Base-by-base conservation (phyloP, 1,284 basidiomycete species). In the Ustilago shanxiensis region DNA sequence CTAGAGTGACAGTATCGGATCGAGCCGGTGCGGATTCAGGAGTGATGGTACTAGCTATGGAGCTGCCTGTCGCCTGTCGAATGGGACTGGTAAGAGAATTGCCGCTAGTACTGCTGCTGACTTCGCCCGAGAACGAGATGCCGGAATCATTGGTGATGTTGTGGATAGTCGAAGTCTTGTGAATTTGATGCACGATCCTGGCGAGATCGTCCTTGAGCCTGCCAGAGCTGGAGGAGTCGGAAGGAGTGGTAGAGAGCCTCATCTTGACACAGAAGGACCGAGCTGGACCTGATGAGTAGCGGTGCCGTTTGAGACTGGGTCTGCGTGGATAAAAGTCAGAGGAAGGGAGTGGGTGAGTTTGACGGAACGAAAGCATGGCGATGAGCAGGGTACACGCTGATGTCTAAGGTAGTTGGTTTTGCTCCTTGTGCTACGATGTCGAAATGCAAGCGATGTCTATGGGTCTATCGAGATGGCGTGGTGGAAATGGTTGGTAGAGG, bases 81-180 rank as follows among this genome's bases (percentile, higher is more conserved):
- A 33, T 55, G 7, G 57, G 54, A 9, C n/a, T 31, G n/a, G 28
- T 14, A 6, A 37, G 22, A 1, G 56, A 24, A 7, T 11, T 41
- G 55, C 53, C 13, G 49, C 20, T n/a, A n/a, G n/a, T n/a, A n/a
- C n/a, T n/a, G n/a, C n/a, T n/a, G n/a, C n/a, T n/a, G n/a, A n/a
- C n/a, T 16, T 65, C 64, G 33, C 45, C 51, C 8, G 60, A 62
- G 26, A 80, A 72, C 2, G 76, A 78, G 44, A 79, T 63, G 53
- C 79, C 76, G 18, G 79, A 80, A 54, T 80, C 79, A 56, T 61
- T 67, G 44, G 67, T 39, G 50, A 80, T 66, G 45, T 72, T 77
- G 64, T 77, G 69, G n/a, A 70, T 71, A 37, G 51, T 58, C 26
- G 72, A 68, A 2, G 72, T 71, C 53, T 66, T 63, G 67, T 70